Percentiles rank a stretch among this genome's conserved stretches.
Conservation (phyloP, 2,329 filamentous ascomycete species). For the Fusarium verticillioides region DNA sequence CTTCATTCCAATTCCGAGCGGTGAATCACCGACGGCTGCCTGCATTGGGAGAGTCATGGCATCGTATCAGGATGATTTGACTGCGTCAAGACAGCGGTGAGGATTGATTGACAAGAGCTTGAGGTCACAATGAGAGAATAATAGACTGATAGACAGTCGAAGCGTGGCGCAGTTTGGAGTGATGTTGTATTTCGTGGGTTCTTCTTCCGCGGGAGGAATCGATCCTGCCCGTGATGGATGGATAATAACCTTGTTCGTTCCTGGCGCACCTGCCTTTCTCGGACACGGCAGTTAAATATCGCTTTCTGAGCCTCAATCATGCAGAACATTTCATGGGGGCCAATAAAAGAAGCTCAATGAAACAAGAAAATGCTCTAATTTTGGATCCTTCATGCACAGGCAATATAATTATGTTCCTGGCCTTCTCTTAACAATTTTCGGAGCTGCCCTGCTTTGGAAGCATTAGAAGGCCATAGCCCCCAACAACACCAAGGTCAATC, state of each 20-base stretch:
- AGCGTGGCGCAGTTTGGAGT: slow-evolving; percentile 4
- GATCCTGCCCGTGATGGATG: background rate
- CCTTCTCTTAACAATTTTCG: background rate
- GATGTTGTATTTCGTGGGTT: slow-evolving; percentile 5
- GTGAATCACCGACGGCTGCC: slow-evolving; percentile 20
- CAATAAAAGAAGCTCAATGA: background rate
- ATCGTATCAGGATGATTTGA: background rate
- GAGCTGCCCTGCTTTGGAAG: too few relatives aligned
- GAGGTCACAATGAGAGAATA: background rate
- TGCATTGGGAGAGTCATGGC: slow-evolving; percentile 13
- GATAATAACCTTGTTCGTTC: background rate
- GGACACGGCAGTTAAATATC: background rate
- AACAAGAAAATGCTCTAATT: background rate
- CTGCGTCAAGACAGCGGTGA: background rate
- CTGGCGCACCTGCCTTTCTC: background rate
- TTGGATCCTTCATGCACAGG: background rate
- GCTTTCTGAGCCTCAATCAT: background rate
- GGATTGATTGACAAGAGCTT: background rate
- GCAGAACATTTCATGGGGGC: background rate
- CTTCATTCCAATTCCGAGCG: background rate
- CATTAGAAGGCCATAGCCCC: background rate
- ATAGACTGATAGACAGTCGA: background rate
- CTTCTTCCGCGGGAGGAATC: background rate
- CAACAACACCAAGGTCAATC: background rate
- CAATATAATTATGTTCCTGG: background rate